A percentile compares a stretch with the other conserved stretches of the same genome.
Evolutionary conservation across 768 basidiomycete species (phyloP).

Genomic region (Xerocomus potaroensis): DNA sequence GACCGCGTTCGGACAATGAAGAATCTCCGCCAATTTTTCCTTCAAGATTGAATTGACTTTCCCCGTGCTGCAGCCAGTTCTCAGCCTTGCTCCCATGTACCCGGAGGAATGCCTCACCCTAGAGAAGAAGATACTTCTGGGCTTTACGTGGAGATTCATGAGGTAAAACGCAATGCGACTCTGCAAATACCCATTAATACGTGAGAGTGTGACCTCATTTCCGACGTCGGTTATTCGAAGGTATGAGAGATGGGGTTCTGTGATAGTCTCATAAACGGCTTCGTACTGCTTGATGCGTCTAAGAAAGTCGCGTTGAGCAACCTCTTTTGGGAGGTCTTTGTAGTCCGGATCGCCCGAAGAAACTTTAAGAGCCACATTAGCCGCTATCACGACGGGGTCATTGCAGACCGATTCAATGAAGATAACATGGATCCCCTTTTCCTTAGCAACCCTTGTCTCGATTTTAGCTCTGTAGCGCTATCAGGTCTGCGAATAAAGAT

Average conservation of each 20-base stretch:
- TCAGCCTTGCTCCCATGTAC: slow-evolving; percentile 4
- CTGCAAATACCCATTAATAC: slow-evolving; percentile 93
- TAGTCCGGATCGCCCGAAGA: slow-evolving; percentile 98
- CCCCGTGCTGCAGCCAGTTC: slow-evolving; percentile 70
- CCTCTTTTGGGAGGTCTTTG: slow-evolving; percentile 78
- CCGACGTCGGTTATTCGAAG: slow-evolving; percentile 93
- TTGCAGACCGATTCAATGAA: slow-evolving; percentile 95
- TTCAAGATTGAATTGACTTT: slow-evolving; percentile 94
- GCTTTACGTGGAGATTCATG: slow-evolving; percentile 97
- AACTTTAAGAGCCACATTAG: slow-evolving; percentile 95
- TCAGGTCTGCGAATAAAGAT: background rate
- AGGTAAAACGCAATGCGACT: slow-evolving; percentile 97
- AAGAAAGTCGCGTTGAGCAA: slow-evolving; percentile 86
- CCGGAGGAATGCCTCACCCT: slow-evolving; percentile 52
- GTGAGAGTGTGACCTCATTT: slow-evolving; percentile 75
- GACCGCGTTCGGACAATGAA: slow-evolving; percentile 74
- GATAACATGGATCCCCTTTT: slow-evolving; percentile 82
- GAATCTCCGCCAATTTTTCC: slow-evolving; percentile 99
- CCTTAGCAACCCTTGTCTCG: slow-evolving; percentile 74
- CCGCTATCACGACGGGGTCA: slow-evolving; percentile 90
- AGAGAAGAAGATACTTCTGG: slow-evolving; percentile 94
- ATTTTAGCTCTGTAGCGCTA: slow-evolving; percentile 64
- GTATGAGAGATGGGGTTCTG: slow-evolving; percentile 86
- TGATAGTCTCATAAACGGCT: slow-evolving; percentile 91
- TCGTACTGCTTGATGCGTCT: slow-evolving; percentile 92